Evolutionary conservation across 2,329 filamentous ascomycete species (phyloP), one percentile per base, ranked within the genome.

Genomic region (Phialophora tarda): DNA sequence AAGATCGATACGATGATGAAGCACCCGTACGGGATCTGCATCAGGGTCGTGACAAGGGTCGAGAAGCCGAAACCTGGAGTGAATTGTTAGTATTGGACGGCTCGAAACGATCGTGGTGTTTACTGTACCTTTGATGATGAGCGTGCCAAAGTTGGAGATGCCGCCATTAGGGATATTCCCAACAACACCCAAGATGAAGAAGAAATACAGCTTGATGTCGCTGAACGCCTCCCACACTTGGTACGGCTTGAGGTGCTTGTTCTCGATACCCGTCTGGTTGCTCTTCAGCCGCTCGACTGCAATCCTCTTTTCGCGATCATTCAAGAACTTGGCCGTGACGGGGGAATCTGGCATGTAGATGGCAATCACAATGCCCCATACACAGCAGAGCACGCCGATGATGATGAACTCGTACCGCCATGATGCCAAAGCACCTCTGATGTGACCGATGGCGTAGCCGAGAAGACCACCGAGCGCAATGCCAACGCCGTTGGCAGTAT

Each of bases 391-490:
- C 0, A 84, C 80, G 7, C 80, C 79, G 66, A 87, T 87, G n/a
- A 91, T 83, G 17, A 91, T 76, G 73, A 91, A 91, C 62, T 90
- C 87, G 69, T 88, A 90, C 72, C 85, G 86, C 88, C 88, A 91
- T 0, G 83, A 84, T 0, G 83, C 80, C 23, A 90, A 79, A 0
- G 80, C 78, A 14, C 84, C 86, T 47, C 81, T 79, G 69, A 73
- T 74, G 50, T 74, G 73, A 11, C 72, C 73, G 28, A 76, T 74
- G 24, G 71, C 75, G 61, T 77, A 77, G 24, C 72, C 74, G 14
- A 77, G 64, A 7, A 75, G 67, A 26, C 84, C 84, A 8, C 84
- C 83, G 0, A 84, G 77, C 53, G 85, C 86, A 17, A 80, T 82
- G 0, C 84, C 85, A 59, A 76, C 79, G 73, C 69, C 67, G 58